Base-by-base conservation (phyloP, 106 monocot genomes). In the Dioscorea dumetorum region DNA sequence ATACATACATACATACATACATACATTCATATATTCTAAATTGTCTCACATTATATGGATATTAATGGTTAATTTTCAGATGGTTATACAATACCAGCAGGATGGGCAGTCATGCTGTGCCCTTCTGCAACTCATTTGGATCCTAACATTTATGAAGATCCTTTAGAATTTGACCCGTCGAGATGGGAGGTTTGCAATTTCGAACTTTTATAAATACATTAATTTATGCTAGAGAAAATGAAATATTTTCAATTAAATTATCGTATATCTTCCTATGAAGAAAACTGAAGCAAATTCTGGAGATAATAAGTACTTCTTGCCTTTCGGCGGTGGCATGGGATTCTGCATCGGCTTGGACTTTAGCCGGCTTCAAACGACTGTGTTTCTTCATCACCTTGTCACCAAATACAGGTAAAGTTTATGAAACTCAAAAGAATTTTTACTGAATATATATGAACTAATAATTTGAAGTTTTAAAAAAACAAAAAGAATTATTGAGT, bases 271-370 rank as follows among this genome's bases (percentile, higher is more conserved):
- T 41, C 41, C 6, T 3, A 28, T 41, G 41, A 41, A 41, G 41
- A 6, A 41, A 41, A 41, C 41, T 5, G 41, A 41, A 3, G 41
- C 57, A 7, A 71, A 5, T 18, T 50, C n/a, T 49, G 66, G 66
- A 8, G 2, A n/a, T n/a, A n/a, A n/a, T n/a, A 60, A 71, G 13
- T 5, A 49, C 23, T 71, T 71, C 56, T 50, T 71, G 70, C 60
- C 60, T 8, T 71, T 71, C 19, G 70, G 70, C 17, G 70, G 70
- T 10, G 70, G 70, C 21, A 61, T 71, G 70, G 22, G 70, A 48
- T 61, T 71, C 49, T 71, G 70, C 23, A 60, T 71, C 35, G 70
- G 70, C 12, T 24, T 60, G 3, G 70, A 71, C 49, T 71, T 71
- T 23, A 49, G 49, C 57, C 60, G 60, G 60, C 49, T 71, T 19